Conservation (phyloP, 257 asterid genomes). For the Voacanga thouarsii region DNA sequence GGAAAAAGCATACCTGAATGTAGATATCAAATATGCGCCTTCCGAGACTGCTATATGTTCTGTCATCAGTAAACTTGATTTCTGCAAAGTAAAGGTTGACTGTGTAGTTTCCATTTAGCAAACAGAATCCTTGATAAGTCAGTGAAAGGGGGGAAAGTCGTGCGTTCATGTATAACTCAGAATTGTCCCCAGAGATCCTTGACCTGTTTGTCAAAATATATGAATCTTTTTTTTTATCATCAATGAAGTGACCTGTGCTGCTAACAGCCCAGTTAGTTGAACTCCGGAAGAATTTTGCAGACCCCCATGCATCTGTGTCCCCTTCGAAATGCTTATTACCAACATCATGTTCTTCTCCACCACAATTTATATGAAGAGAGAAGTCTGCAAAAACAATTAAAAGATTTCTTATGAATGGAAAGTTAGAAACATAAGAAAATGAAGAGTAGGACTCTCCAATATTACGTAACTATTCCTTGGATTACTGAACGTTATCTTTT, state of each 20-base stretch:
- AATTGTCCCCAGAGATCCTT: slow-evolving; percentile 6
- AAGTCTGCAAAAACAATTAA: slow-evolving; percentile 21
- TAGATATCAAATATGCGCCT: slow-evolving; percentile 74
- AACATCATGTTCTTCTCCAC: slow-evolving; percentile 25
- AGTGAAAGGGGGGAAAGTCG: slow-evolving; percentile 28
- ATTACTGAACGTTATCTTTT: too few relatives aligned
- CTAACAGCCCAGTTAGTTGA: slow-evolving; percentile 30
- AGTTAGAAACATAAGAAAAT: too few relatives aligned
- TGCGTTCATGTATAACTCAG: slow-evolving; percentile 19
- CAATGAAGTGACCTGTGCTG: slow-evolving; percentile 37
- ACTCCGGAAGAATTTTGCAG: slow-evolving; percentile 24
- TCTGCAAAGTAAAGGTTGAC: slow-evolving; percentile 77
- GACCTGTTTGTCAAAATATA: slow-evolving; percentile 18
- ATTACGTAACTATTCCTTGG: too few relatives aligned
- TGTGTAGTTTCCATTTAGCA: slow-evolving; percentile 56
- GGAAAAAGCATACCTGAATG: slow-evolving; percentile 48
- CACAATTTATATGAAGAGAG: slow-evolving; percentile 61
- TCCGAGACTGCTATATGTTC: slow-evolving; percentile 55
- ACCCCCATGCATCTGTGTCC: slow-evolving; percentile 18
- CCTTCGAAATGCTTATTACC: slow-evolving; percentile 14
- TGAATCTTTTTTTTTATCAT: slow-evolving; percentile 7
- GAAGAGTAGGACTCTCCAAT: too few relatives aligned
- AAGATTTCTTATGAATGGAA: too few relatives aligned
- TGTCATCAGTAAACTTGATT: slow-evolving; percentile 53
- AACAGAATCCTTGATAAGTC: slow-evolving; percentile 55